Evolutionary conservation across 345 rosid species (phyloP).

Genomic region (Ceriops zippeliana): DNA sequence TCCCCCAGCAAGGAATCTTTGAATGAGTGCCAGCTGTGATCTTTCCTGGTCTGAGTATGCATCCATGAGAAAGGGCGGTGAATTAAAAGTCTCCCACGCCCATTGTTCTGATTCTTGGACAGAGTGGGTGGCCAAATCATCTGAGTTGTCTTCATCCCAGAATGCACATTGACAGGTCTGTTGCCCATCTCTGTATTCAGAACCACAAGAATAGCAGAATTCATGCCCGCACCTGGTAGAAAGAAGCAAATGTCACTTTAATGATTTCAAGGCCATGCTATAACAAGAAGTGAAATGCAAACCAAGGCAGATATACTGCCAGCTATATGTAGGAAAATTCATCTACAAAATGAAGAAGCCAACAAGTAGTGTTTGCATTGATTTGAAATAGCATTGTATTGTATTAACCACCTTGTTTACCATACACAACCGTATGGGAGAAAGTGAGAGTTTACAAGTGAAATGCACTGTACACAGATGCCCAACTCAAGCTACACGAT

Average conservation of each 20-base stretch:
- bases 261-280: not conserved
- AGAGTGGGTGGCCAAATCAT: constrained; percentile 48
- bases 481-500: not conserved
- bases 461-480: not conserved
- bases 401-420: too few relatives aligned
- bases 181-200: constrained; percentile 67
- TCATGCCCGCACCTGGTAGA: constrained; percentile 80
- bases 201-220: constrained; percentile 95
- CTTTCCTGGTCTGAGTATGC: constrained; percentile 96
- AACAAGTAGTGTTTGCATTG: too few relatives aligned
- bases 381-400: too few relatives aligned
- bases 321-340: too few relatives aligned
- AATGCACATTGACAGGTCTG: constrained; percentile 86
- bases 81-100: constrained; percentile 91
- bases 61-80: constrained; percentile 77
- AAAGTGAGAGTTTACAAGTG: too few relatives aligned
- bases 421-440: too few relatives aligned
- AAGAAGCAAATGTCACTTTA: constrained; percentile 11
- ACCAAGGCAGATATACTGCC: not conserved
- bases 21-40: constrained; percentile 84
- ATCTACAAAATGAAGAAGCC: too few relatives aligned
- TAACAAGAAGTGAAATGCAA: constrained; percentile 1
- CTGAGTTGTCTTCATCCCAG: constrained; percentile 81
- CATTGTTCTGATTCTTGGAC: constrained; percentile 90
- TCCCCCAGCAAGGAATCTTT: constrained; percentile 91